phyloP scores from a whole-genome alignment of 495 filamentous ascomycete genomes.

The Penicillium longicatenatum region DNA sequence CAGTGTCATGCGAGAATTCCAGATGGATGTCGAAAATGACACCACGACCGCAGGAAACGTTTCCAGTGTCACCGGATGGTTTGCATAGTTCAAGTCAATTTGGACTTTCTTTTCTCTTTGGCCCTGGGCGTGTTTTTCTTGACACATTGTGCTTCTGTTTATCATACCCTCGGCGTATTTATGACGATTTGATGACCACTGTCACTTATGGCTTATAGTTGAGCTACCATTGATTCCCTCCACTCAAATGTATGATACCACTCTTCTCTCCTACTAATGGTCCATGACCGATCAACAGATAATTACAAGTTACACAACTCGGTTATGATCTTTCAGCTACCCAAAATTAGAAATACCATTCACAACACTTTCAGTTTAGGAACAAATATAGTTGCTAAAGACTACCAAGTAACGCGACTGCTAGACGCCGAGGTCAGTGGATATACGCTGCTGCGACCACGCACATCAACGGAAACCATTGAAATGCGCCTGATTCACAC shows the following conservation, averaged over 20 bases:
- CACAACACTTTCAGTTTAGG: too few relatives aligned
- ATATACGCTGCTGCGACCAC: too few relatives aligned
- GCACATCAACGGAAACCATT: too few relatives aligned
- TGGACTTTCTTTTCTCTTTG: background rate
- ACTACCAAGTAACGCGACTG: too few relatives aligned
- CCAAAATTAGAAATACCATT: too few relatives aligned
- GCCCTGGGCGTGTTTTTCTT: background rate
- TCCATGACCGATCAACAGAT: background rate
- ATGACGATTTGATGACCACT: conserved; percentile 8
- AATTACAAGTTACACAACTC: too few relatives aligned
- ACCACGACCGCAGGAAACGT: conserved; percentile 21
- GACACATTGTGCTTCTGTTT: background rate
- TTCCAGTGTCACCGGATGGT: conserved; percentile 38
- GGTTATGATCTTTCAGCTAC: too few relatives aligned
- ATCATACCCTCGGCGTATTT: background rate
- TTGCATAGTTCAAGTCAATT: conserved; percentile 18
- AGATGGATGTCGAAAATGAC: conserved; percentile 43
- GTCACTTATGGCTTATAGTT: background rate
- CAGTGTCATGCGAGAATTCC: conserved; percentile 53
- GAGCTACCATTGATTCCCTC: background rate
- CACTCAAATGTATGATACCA: background rate
- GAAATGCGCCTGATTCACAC: too few relatives aligned
- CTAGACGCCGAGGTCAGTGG: too few relatives aligned
- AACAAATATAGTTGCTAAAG: too few relatives aligned
- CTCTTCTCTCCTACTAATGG: background rate